Base-by-base conservation (phyloP, 2,329 filamentous ascomycete genomes). In the Drechslera avenae region DNA sequence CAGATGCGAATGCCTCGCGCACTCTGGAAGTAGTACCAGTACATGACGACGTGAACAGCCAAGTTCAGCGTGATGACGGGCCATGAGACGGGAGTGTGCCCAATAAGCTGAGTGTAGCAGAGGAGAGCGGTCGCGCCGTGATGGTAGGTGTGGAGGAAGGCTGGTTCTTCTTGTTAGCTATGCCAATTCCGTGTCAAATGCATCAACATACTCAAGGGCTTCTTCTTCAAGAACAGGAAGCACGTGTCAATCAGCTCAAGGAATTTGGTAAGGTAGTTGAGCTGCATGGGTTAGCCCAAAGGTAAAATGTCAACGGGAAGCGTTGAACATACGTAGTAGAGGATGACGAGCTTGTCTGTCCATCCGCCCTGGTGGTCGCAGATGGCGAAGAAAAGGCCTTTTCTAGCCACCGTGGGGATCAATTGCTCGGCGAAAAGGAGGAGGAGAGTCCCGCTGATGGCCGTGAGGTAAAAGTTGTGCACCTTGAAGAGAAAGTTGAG, bases 11-110 rank as follows among this genome's bases (percentile, higher is more conserved):
- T 86, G 64, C 94, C 94, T 66, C 93, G 91, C 47, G 93, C 92
- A 72, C 90, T 93, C 83, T 97, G 93, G 87, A 97, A 97, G 85
- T 97, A 97, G 86, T 97, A 97, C 92, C 92, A 97, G 87, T 97
- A 97, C 93, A 97, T 97, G 73, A 97, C 89, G 52, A 97, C 93
- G 79, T 97, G 93, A 47, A 97, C 93, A 59, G 85, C 86, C 71
- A 97, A 79, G 83, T 97, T 97, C 67, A 97, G 85, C 46, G 86
- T 88, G 74, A 97, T 97, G 57, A 88, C 87, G 48, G 96, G 90
- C 93, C 93, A 97, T 54, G 92, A 96, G 50, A 97, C 93, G 35
- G 93, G 84, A 37, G 93, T 97, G 71, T 90, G 85, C 63, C 93
- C 93, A 69, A 96, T 88, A 62, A 97, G 86, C 81, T 97, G 93